These are phyloP conservation scores for Orbilia javanica DNA, from an alignment of 2,329 filamentous ascomycete species.

Conservation along the genomic window DNA sequence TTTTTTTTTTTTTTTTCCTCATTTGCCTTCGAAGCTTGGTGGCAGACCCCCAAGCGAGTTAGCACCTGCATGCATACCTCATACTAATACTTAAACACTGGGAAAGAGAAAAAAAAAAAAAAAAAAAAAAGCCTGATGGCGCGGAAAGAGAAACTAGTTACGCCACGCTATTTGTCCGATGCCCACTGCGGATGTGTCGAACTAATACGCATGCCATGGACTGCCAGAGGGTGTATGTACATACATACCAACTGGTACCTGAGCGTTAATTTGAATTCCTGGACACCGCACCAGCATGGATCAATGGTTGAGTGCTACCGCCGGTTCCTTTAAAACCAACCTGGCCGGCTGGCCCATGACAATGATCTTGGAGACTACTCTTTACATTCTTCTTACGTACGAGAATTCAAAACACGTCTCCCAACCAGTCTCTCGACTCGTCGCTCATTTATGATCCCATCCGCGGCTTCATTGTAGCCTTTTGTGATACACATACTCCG, in stretches of 20 bases:
- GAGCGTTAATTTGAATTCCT: too few relatives aligned
- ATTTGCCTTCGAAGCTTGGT: slow-evolving; percentile 18
- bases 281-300: slow-evolving; percentile 13
- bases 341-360: slow-evolving; percentile 11
- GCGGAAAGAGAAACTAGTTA: slow-evolving; percentile 19
- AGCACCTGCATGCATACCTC: neutral
- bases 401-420: slow-evolving; percentile 29
- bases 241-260: too few relatives aligned
- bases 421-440: neutral
- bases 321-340: slow-evolving; percentile 38
- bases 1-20: too few relatives aligned
- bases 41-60: neutral
- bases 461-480: too few relatives aligned
- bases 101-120: too few relatives aligned
- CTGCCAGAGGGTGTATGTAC: too few relatives aligned
- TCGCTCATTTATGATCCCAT: neutral
- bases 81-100: too few relatives aligned
- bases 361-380: slow-evolving; percentile 9
- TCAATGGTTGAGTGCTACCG: slow-evolving; percentile 15
- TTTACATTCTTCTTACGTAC: slow-evolving; percentile 42
- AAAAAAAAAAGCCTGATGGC: slow-evolving; percentile 31
- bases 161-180: slow-evolving; percentile 46
- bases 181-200: neutral
- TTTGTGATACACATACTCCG: too few relatives aligned
- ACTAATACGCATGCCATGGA: too few relatives aligned